Conservation (phyloP, 1,139 yeast species). For the Suhomyces bokatorum region DNA sequence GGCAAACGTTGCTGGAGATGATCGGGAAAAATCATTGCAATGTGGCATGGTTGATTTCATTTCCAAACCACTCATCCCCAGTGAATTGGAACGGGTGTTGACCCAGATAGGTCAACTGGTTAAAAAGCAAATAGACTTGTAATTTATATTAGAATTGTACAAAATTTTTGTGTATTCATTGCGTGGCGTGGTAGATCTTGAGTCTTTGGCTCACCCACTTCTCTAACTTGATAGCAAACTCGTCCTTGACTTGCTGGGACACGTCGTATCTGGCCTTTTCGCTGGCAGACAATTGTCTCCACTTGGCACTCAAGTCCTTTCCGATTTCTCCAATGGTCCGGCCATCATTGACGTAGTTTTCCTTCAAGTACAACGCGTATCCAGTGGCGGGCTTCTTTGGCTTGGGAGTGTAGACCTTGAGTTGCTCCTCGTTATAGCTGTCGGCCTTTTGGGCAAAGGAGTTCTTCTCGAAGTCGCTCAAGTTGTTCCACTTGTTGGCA, state of each 20-base stretch:
- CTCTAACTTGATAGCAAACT: slow-evolving; percentile 23
- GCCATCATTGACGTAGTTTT: slow-evolving; percentile 29
- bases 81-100: slow-evolving; percentile 40
- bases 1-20: slow-evolving; percentile 60
- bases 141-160: not conserved
- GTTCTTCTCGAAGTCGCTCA: slow-evolving; percentile 31
- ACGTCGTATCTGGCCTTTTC: slow-evolving; percentile 35
- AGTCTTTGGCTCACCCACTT: slow-evolving; percentile 34
- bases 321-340: slow-evolving; percentile 27
- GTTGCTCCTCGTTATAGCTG: slow-evolving; percentile 28
- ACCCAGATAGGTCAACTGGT: slow-evolving; percentile 8
- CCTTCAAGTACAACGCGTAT: slow-evolving; percentile 34
- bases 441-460: slow-evolving; percentile 27
- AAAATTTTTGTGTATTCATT: not conserved
- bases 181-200: slow-evolving; percentile 19
- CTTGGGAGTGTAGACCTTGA: slow-evolving; percentile 31
- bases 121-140: not conserved
- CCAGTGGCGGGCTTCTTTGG: slow-evolving; percentile 36
- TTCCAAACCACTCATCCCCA: slow-evolving; percentile 56
- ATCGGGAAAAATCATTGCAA: slow-evolving; percentile 45
- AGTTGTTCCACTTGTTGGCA: slow-evolving; percentile 25
- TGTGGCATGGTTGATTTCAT: slow-evolving; percentile 60
- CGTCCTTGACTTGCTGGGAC: slow-evolving; percentile 20
- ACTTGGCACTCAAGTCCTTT: slow-evolving; percentile 29
- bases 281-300: slow-evolving; percentile 30